Evolutionary conservation across 2,329 filamentous ascomycete species (phyloP).

Genomic region (Talaromyces atroroseus): DNA sequence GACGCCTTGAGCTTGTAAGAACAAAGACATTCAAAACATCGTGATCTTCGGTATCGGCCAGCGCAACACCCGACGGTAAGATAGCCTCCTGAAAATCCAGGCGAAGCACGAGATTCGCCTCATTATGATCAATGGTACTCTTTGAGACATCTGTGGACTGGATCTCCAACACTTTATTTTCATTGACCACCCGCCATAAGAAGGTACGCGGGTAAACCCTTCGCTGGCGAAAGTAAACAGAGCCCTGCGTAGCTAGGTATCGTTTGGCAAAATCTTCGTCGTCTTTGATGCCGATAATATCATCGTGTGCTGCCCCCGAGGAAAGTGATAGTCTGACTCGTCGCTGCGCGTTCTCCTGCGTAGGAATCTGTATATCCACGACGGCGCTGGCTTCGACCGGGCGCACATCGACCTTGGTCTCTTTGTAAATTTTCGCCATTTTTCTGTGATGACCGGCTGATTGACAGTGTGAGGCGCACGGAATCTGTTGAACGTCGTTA

Average conservation of each 20-base stretch:
- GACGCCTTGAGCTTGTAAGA: constrained; percentile 68
- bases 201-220: constrained; percentile 76
- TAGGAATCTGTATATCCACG: constrained; percentile 63
- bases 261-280: constrained; percentile 61
- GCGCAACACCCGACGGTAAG: constrained; percentile 69
- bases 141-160: constrained; percentile 76
- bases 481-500: constrained; percentile 15
- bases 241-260: constrained; percentile 70
- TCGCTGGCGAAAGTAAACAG: constrained; percentile 76
- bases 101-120: constrained; percentile 70
- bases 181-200: constrained; percentile 82
- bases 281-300: constrained; percentile 51
- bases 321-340: constrained; percentile 42
- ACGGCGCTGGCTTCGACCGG: constrained; percentile 63
- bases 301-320: constrained; percentile 37
- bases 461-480: constrained; percentile 14
- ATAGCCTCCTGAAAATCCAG: constrained; percentile 72
- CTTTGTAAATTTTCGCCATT: constrained; percentile 75
- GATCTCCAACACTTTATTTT: constrained; percentile 73
- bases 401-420: constrained; percentile 79
- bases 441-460: constrained; percentile 19
- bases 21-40: constrained; percentile 75
- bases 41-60: constrained; percentile 72
- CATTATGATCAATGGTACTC: constrained; percentile 54
- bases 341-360: constrained; percentile 42